Percentiles rank a stretch among this genome's conserved stretches.
Evolutionary conservation across 164 flowering plant species (phyloP).

Genomic region (Protea cynaroides): DNA sequence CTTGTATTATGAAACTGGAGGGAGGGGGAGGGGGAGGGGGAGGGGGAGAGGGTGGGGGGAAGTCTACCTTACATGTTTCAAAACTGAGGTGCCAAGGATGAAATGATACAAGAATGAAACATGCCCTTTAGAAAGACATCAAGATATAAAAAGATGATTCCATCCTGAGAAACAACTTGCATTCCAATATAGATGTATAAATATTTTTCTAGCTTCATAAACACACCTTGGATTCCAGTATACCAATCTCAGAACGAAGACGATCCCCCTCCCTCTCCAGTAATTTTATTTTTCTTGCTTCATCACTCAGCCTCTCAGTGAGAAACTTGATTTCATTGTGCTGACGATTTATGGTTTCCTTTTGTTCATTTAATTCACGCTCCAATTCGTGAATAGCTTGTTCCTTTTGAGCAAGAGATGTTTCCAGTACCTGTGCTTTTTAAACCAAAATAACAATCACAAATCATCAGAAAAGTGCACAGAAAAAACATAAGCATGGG

Average conservation of each 20-base stretch:
- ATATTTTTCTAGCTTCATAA: constrained; percentile 2
- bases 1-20: too few species aligned
- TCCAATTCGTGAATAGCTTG: constrained; percentile 54
- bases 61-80: background rate
- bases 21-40: too few species aligned
- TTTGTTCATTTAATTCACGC: constrained; percentile 44
- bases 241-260: constrained; percentile 81
- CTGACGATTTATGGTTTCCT: constrained; percentile 47
- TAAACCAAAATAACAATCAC: constrained; percentile 11
- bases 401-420: constrained; percentile 58
- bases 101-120: background rate
- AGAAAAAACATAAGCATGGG: background rate
- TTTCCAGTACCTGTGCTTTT: constrained; percentile 58
- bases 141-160: background rate
- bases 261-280: constrained; percentile 87
- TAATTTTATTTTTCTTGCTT: constrained; percentile 71
- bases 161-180: too few species aligned
- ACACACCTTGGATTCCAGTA: constrained; percentile 91
- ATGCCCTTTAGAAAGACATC: background rate
- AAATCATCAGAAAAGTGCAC: constrained; percentile 6
- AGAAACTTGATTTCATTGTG: constrained; percentile 60
- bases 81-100: background rate
- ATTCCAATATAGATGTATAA: background rate
- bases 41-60: too few species aligned
- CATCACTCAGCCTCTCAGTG: constrained; percentile 63